phyloP scores from a whole-genome alignment of 2,329 filamentous ascomycete species.

The Paracorniculantispora psalliotae region DNA sequence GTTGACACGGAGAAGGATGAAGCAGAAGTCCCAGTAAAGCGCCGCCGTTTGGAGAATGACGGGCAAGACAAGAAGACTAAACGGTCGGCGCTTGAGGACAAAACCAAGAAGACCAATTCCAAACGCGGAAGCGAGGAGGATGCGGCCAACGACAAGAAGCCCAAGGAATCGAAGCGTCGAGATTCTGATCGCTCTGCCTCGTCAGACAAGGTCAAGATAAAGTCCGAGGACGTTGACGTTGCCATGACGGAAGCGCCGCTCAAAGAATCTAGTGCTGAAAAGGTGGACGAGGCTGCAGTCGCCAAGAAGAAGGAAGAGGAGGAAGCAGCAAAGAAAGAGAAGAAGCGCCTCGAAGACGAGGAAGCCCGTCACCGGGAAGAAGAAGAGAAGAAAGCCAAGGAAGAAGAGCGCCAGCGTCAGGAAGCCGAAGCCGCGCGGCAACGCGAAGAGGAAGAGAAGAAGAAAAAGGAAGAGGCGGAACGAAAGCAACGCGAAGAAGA shows the following conservation, averaged over 20 bases:
- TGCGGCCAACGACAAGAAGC: slow-evolving; percentile 31
- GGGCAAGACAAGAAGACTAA: slow-evolving; percentile 44
- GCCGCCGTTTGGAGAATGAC: slow-evolving; percentile 53
- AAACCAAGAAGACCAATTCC: slow-evolving; percentile 30
- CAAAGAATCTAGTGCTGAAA: slow-evolving; percentile 29
- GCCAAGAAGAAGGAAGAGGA: slow-evolving; percentile 23
- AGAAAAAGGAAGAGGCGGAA: slow-evolving; percentile 21
- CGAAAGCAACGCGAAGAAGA: slow-evolving; percentile 29
- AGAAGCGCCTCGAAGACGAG: slow-evolving; percentile 16
- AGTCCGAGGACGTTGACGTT: slow-evolving; percentile 51
- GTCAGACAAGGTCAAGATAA: slow-evolving; percentile 51
- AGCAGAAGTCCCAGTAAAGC: slow-evolving; percentile 47
- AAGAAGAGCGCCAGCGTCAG: slow-evolving; percentile 24
- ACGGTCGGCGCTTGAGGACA: slow-evolving; percentile 40
- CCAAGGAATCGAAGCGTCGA: slow-evolving; percentile 34
- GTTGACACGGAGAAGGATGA: slow-evolving; percentile 50
- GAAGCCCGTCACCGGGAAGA: slow-evolving; percentile 22
- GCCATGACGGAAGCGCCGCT: slow-evolving; percentile 47
- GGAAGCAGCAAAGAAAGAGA: slow-evolving; percentile 22
- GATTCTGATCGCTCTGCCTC: slow-evolving; percentile 36
- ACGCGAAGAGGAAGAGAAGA: slow-evolving; percentile 19
- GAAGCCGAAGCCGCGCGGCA: slow-evolving; percentile 23
- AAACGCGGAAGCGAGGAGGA: slow-evolving; percentile 39
- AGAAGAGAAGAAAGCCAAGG: slow-evolving; percentile 24
- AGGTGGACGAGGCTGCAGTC: slow-evolving; percentile 27